Evolutionary conservation across 768 basidiomycete genomes (phyloP).

Genomic region (Naematelia encephala): DNA sequence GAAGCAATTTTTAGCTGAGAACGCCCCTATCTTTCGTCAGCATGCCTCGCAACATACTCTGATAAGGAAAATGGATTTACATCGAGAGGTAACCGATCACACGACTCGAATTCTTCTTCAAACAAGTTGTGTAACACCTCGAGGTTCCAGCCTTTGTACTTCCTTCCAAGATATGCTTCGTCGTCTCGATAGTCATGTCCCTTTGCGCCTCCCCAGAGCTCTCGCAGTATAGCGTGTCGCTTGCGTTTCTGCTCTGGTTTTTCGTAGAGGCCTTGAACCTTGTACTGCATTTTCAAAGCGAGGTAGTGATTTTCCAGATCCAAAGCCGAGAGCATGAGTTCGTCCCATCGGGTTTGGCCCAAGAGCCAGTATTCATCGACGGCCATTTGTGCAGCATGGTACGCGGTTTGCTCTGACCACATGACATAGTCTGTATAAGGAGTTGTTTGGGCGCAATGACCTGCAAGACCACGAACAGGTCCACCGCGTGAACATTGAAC

Average conservation of each 20-base stretch:
- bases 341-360: background rate
- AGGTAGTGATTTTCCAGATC: background rate
- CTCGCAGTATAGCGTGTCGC: background rate
- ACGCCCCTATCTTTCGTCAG: background rate
- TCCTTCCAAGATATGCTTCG: background rate
- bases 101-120: background rate
- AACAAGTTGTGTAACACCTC: background rate
- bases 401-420: background rate
- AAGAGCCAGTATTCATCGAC: background rate
- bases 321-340: background rate
- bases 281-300: background rate
- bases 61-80: no score
- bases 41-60: no score
- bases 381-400: background rate
- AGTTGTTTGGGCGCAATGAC: background rate
- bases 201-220: background rate
- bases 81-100: background rate
- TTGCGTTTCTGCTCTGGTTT: background rate
- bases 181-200: background rate
- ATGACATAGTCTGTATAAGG: background rate
- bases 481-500: background rate
- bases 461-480: background rate
- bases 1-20: background rate
- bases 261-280: background rate
- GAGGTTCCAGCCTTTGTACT: background rate